phyloP scores from a whole-genome alignment of 306 rosid genomes.

The Ochetophila trinervis region DNA sequence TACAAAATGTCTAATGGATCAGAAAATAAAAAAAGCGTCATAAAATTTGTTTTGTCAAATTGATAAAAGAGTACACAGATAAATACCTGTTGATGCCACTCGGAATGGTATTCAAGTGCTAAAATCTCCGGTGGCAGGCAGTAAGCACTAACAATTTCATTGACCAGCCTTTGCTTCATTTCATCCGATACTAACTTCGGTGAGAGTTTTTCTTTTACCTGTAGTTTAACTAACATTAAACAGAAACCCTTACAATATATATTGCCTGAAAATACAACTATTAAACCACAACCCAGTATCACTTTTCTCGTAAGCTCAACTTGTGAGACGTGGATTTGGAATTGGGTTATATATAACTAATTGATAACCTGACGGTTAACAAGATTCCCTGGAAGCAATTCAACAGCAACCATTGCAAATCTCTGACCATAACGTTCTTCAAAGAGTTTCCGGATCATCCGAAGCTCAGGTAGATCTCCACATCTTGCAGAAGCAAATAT shows the following conservation, averaged over 20 bases:
- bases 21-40: neutral
- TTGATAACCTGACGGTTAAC: conserved; percentile 58
- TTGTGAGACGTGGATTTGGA: no score
- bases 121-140: conserved; percentile 41
- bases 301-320: no score
- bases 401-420: conserved; percentile 53
- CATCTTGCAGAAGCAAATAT: conserved; percentile 86
- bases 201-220: conserved; percentile 61
- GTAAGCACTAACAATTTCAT: conserved; percentile 56
- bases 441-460: conserved; percentile 65
- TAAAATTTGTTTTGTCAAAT: neutral
- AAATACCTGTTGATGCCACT: conserved; percentile 66
- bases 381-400: conserved; percentile 64
- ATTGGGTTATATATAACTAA: no score
- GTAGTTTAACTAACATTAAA: conserved; percentile 3
- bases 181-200: conserved; percentile 44
- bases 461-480: conserved; percentile 84
- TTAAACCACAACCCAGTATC: no score
- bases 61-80: neutral
- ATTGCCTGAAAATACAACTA: neutral
- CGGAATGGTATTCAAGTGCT: conserved; percentile 64
- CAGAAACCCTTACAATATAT: neutral
- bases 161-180: conserved; percentile 44
- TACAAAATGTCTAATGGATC: neutral
- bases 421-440: conserved; percentile 61